phyloP scores from a whole-genome alignment of 306 rosid genomes.

The Vigna trinervia region DNA sequence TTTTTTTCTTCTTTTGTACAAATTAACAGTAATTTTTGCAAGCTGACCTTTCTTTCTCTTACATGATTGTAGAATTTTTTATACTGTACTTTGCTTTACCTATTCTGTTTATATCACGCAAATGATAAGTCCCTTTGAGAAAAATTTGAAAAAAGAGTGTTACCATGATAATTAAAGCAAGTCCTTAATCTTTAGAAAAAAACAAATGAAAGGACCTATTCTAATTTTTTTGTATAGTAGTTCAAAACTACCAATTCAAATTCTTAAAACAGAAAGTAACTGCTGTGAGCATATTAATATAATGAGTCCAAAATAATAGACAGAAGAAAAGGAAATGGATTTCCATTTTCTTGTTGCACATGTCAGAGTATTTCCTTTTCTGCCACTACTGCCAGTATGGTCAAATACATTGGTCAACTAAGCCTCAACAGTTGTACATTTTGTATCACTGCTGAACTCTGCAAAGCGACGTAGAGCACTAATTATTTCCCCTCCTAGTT shows the following conservation, averaged over 20 bases:
- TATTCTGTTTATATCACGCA: not conserved
- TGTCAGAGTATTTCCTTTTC: not conserved
- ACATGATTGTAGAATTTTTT: not conserved
- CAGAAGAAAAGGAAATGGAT: constrained; percentile 5
- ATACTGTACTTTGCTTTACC: not conserved
- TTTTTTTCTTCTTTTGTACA: no score
- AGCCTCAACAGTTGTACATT: no score
- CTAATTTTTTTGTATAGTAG: not conserved
- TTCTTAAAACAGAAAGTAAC: constrained; percentile 1
- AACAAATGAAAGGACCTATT: not conserved
- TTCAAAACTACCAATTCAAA: not conserved
- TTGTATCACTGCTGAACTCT: no score
- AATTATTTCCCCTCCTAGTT: no score
- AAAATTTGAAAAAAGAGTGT: not conserved
- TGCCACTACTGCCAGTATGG: not conserved
- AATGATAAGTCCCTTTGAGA: not conserved
- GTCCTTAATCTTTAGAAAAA: not conserved
- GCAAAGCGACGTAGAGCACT: no score
- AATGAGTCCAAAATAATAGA: not conserved
- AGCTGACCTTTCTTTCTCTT: not conserved
- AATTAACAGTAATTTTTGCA: no score
- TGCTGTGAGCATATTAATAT: not conserved
- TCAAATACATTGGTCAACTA: no score
- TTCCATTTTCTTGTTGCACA: not conserved
- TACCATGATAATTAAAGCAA: not conserved